Base-by-base conservation (phyloP, 108 stramenopile genomes). In the Cyclotella kingstonii region DNA sequence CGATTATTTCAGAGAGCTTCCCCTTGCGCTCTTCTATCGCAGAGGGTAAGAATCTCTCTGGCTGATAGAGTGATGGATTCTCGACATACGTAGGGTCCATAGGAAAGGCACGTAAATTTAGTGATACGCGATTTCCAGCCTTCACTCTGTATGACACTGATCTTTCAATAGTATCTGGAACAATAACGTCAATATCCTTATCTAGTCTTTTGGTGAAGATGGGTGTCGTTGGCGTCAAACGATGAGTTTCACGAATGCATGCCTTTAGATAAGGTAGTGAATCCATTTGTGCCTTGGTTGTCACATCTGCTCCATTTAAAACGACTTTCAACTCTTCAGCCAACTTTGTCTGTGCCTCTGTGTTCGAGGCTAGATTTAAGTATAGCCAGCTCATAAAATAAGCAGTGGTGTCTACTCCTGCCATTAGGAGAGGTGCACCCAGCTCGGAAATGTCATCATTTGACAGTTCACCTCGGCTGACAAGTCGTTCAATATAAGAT, bases 191-290 rank as follows among this genome's bases (percentile, higher is more conserved):
- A 34, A 65, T 17, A 31, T 65, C 63, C 12, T 70, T 43, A 4
- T 64, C 36, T 21, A 63, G 34, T 26, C 5, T 54, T 28, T 64
- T 64, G 34, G 30, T 19, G 3, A 15, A 17, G 4, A 63, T 40
- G 7, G 36, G 33, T 8, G 63, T 18, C 18, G 44, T 8, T 0
- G 69, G 69, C 9, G 69, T 70, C 6, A 70, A 56, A 23, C 69
- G 30, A 39, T 64, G 69, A 27, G 69, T 64, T 64, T 70, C 69
- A 23, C 69, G 69, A 29, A 70, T 65, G 39, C 62, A 63, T 7
- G 69, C 69, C 18, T 64, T 38, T 3, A 70, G 19, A 30, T 64
- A 70, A 0, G 63, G 53, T 15, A 65, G 35, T 11, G 69, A 63
- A 21, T 68, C 56, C 47, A 68, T 68, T 50, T 68, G 66, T 39